Base-by-base conservation (phyloP, 2,329 filamentous ascomycete genomes). In the Sporothrix brunneoviolacea region DNA sequence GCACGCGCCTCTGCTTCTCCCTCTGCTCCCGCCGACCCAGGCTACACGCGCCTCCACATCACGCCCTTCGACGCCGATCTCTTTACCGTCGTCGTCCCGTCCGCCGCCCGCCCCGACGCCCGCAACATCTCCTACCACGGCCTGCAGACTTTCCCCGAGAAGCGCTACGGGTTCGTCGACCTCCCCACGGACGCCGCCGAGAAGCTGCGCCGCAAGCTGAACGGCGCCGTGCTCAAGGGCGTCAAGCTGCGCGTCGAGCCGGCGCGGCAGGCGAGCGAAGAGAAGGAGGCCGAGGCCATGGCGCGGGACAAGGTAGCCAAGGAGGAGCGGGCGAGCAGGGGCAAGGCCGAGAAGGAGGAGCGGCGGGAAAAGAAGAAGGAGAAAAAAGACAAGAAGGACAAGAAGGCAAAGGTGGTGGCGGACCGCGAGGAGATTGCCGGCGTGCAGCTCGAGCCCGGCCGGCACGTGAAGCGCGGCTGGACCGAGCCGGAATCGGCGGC, bases 381-480 rank as follows among this genome's bases (percentile, higher is more conserved):
- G 4, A 39, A 53, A 27, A 37, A 45, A 24, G 19, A 41, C 16
- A 43, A 48, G 38, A 36, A 16, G 68, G 60, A 52, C 68, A 44
- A 62, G 52, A 60, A 60, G 39, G 63, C 22, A 8, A 38, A 18
- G 10, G 7, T 56, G 42, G 60, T 58, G 38, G 62, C 55, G 43
- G 61, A 59, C 8, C 48, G 54, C 10, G 58, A 62, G n/a, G 66
- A 80, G 12, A 63, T 80, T 59, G 61, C 75, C 59, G 93, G 90
- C 4, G 75, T 89, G 42, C 81, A 86, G 61, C 70, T 98, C 35
- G 78, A 83, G 6, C 74, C 81, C 16, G 84, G 81, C 41, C 81
- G 91, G 58, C 87, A 87, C 61, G 83, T 96, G 54, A 94, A 93
- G 73, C 77, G 91, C 54, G 91, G 90, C 5, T 95, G 91, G 91